Evolutionary conservation across 495 filamentous ascomycete genomes (phyloP), one percentile per base, ranked within the genome.

Genomic region (Podospora pseudoanserina): DNA sequence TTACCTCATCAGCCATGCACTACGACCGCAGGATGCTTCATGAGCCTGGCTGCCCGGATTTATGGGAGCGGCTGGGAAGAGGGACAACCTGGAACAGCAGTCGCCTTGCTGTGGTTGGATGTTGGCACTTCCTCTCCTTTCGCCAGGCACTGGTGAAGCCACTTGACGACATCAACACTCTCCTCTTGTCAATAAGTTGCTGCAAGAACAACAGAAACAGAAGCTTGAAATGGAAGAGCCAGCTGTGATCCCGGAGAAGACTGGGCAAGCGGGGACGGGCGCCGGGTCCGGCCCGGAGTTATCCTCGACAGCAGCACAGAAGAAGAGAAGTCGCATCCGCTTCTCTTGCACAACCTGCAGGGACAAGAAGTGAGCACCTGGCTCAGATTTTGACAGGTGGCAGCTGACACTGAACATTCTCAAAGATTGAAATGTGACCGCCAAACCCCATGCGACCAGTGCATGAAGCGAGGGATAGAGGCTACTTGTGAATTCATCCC

Each of bases 341-440:
- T 80, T 85, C 58, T 86, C 84, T 3, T 86, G 84, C 73, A 86
- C 83, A 15, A 79, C 79, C 18, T 86, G 84, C 70, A 77, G 84
- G 69, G 78, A 74, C 56, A 80, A 84, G 63, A 86, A 86, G 84
- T 85, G 72, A 70, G 81, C 39, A 34, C 44, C n/a, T 65, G 15
- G 60, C 44, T 69, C 56, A 15, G 49, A 56, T 27, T 34, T 44
- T 9, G 39, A 16, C 39, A 13, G 39, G 6, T 49, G 9, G 2
- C 39, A 13, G 13, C 39, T 49, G 39, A 49, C 39, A 49, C 30
- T 49, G 39, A 13, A 49, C 39, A 49, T 49, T 11, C 20, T 26
- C 16, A 19, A 67, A 86, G 84, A 71, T 74, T 85, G 16, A 86
- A 84, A 78, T 85, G 84, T 70, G 81, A 83, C 63, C 84, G 84